phyloP scores from a whole-genome alignment of 352 stramenopile genomes.

The Globisporangium camurandrum region DNA sequence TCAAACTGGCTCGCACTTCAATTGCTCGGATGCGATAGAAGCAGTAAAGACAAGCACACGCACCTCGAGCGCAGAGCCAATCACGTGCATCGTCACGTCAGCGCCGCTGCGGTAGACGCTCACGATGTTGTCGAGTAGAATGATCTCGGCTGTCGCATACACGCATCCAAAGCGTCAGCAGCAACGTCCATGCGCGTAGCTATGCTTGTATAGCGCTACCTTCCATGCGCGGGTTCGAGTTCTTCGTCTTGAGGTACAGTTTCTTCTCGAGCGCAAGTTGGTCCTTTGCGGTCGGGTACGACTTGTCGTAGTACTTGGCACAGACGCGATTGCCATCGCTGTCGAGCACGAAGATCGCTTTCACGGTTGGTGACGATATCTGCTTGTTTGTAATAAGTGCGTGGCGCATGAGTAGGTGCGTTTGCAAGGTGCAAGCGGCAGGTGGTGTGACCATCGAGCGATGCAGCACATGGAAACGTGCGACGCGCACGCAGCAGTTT shows the following conservation, averaged over 20 bases:
- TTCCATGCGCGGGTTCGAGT: constrained; percentile 79
- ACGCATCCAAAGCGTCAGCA: neutral
- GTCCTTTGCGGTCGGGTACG: constrained; percentile 79
- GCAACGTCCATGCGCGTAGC: neutral
- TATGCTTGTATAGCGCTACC: constrained; percentile 19
- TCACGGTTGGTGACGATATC: constrained; percentile 68
- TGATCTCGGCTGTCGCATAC: constrained; percentile 60
- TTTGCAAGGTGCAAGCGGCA: too few species aligned
- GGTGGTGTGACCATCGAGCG: too few species aligned
- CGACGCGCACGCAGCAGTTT: too few species aligned
- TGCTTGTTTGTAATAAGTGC: too few species aligned
- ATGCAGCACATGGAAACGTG: too few species aligned
- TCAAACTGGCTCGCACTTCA: too few species aligned
- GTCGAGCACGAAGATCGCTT: constrained; percentile 85
- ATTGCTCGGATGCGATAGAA: neutral
- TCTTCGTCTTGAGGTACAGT: constrained; percentile 88
- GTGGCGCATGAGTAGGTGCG: too few species aligned
- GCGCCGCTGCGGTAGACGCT: constrained; percentile 85
- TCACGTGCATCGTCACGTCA: constrained; percentile 86
- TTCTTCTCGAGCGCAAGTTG: constrained; percentile 87
- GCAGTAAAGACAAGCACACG: neutral
- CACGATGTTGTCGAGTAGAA: constrained; percentile 87
- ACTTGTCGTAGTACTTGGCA: constrained; percentile 91
- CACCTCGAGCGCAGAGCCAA: constrained; percentile 78
- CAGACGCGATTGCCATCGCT: constrained; percentile 86